Base-by-base conservation (phyloP, 2,329 filamentous ascomycete species). In the Coniochaeta sp. region DNA sequence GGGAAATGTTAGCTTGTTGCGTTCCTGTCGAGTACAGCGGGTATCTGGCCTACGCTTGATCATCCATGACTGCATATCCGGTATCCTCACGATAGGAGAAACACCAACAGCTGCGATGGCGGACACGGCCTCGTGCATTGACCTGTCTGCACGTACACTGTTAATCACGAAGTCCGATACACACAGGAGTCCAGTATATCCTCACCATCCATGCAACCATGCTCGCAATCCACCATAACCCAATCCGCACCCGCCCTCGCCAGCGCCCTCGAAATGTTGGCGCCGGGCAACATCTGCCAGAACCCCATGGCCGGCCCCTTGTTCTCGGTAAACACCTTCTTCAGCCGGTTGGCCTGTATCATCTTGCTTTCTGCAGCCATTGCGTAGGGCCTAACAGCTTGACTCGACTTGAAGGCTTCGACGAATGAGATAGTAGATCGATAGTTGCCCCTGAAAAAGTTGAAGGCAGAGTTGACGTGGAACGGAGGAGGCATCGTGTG, bases 201-300 rank as follows among this genome's bases (percentile, higher is more conserved):
- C 18, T 20, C 45, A 75, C 74, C 75, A 56, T 77, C 75, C 35
- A 81, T 76, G 51, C 75, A 78, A 6, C 79, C 79, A 61, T 82
- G 79, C 54, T 79, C 77, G 59, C 77, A 78, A 61, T 81, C 79
- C 24, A 81, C 78, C 64, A 86, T 71, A 9, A 89, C 78, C 75
- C 84, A 87, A 61, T 87, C 84, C 1, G 84, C 74, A 1, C 82
- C 84, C 1, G 77, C 77, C 51, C 81, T 71, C 1, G 85, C 83
- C 47, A 89, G 69, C 16, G 75, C 65, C 50, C 82, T 73, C 5
- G 81, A 81, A 12, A 84, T 67, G 55, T 84, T 83, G 42, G 75
- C 71, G 0, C 81, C 79, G 0, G 82, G 81, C 51, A 85, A 66
- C 72, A 82, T 82, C 67, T 85, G 82, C 82, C 81, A 85, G 50